Evolutionary conservation across 2,329 filamentous ascomycete species (phyloP).

Genomic region (Alternaria brassicae): DNA sequence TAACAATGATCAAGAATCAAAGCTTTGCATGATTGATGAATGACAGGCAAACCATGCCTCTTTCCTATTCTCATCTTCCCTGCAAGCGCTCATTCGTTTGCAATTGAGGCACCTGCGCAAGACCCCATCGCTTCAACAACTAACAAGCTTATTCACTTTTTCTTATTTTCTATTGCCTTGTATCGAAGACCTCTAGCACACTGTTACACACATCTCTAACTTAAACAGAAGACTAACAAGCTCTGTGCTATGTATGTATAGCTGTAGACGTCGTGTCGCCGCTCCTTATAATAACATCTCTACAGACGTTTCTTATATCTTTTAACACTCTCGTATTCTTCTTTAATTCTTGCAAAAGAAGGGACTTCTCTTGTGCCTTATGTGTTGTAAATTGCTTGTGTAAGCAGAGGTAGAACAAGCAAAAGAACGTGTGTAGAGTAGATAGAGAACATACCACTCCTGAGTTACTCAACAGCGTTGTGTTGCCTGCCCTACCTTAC

Average conservation of each 20-base stretch:
- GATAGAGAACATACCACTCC: background rate
- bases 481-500: background rate
- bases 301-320: background rate
- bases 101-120: background rate
- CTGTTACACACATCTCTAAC: too few relatives aligned
- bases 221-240: background rate
- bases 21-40: background rate
- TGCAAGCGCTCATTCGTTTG: background rate
- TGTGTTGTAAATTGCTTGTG: background rate
- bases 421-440: background rate
- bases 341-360: background rate
- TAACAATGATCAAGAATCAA: conserved; percentile 3
- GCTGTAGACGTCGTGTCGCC: background rate
- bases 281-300: background rate
- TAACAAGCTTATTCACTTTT: background rate
- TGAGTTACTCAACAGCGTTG: background rate
- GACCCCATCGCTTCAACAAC: background rate
- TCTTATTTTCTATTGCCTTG: background rate
- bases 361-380: background rate
- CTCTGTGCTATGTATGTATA: background rate
- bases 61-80: background rate
- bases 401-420: background rate
- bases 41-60: background rate
- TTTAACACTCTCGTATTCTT: background rate
- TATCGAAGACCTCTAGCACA: background rate